Percentiles rank a stretch among this genome's conserved stretches.
Conservation (phyloP, 2,329 filamentous ascomycete species). For the Neonectria coccinea region DNA sequence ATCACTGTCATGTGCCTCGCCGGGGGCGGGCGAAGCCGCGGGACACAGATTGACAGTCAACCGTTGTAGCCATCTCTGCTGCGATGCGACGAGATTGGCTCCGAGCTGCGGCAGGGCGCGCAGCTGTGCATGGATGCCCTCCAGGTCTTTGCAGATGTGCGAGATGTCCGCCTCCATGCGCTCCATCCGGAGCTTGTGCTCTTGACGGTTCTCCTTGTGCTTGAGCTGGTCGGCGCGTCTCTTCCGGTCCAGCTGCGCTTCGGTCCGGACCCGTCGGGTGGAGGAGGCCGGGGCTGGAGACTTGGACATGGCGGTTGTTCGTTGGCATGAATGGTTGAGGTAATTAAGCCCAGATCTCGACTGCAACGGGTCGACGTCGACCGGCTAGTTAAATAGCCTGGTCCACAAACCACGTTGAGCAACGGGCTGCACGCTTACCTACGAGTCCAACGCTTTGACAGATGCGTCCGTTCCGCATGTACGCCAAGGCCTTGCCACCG, state of each 20-base stretch:
- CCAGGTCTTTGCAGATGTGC: constrained; percentile 38
- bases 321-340: neutral
- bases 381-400: constrained; percentile 32
- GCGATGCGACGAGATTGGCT: constrained; percentile 27
- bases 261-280: constrained; percentile 39
- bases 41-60: constrained; percentile 9
- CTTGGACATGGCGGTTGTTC: constrained; percentile 25
- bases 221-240: constrained; percentile 42
- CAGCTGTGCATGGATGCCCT: constrained; percentile 36
- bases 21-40: constrained; percentile 17
- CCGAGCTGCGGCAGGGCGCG: constrained; percentile 26
- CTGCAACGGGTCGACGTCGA: constrained; percentile 33
- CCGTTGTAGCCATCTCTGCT: constrained; percentile 27
- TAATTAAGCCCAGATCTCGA: neutral
- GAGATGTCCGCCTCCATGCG: constrained; percentile 44
- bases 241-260: constrained; percentile 45
- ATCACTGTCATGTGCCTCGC: constrained; percentile 26
- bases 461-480: neutral
- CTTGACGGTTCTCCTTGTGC: constrained; percentile 42
- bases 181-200: constrained; percentile 44
- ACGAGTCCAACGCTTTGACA: neutral
- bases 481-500: neutral
- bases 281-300: constrained; percentile 33
- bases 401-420: neutral
- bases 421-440: neutral